Percentiles rank a stretch among this genome's conserved stretches.
phyloP scores from a whole-genome alignment of 768 basidiomycete species.

The Kwoniella sp. region DNA sequence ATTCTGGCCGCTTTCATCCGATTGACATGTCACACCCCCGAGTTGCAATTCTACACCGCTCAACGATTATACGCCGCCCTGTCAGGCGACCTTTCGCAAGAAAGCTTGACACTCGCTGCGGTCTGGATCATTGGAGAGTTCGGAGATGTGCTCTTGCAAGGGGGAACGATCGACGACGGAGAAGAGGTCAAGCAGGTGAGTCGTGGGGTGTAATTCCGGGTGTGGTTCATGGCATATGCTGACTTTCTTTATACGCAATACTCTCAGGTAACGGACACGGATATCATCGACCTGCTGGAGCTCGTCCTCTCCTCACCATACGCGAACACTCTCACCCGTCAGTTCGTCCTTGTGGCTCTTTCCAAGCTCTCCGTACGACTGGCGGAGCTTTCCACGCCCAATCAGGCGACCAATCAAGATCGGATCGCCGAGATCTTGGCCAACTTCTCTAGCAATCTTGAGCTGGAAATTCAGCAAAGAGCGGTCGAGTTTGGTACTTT shows the following conservation, averaged over 20 bases:
- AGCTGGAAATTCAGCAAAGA: constrained; percentile 92
- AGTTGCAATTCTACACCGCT: constrained; percentile 91
- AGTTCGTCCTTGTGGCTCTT: constrained; percentile 85
- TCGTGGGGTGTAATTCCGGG: neutral
- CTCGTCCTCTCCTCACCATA: constrained; percentile 92
- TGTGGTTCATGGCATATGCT: neutral
- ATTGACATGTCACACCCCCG: constrained; percentile 93
- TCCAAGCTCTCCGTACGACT: constrained; percentile 86
- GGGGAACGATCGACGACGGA: constrained; percentile 73
- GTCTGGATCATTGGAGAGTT: constrained; percentile 98
- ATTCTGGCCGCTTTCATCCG: constrained; percentile 93
- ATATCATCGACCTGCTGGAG: constrained; percentile 81
- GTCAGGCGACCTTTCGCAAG: constrained; percentile 89
- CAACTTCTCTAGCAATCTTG: constrained; percentile 82
- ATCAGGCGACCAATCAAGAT: constrained; percentile 61
- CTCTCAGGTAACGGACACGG: constrained; percentile 73
- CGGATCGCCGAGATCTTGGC: constrained; percentile 76
- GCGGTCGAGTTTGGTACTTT: constrained; percentile 91
- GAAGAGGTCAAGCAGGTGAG: constrained; percentile 72
- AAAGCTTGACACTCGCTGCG: constrained; percentile 86
- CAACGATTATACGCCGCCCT: constrained; percentile 87
- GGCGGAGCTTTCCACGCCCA: constrained; percentile 57
- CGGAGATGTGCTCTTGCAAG: constrained; percentile 82
- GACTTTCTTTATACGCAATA: neutral
- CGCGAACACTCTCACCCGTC: constrained; percentile 83